phyloP scores from a whole-genome alignment of 805 yeast species.

The Lipomyces orientalis region DNA sequence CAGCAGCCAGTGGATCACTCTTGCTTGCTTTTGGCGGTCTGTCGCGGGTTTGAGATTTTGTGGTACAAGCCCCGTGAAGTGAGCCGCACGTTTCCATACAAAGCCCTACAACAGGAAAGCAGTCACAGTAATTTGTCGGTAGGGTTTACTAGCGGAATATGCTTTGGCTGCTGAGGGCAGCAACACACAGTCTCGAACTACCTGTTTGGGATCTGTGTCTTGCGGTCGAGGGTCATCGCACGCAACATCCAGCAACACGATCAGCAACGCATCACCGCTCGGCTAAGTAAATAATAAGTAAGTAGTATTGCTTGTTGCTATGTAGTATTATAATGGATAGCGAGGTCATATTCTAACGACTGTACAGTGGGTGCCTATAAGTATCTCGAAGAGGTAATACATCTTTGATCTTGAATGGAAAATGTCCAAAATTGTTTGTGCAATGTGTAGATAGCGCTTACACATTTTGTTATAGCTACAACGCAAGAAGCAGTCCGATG shows the following conservation, averaged over 20 bases:
- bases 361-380: slow-evolving; percentile 97
- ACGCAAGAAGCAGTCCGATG: slow-evolving; percentile 99
- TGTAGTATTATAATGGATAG: not conserved
- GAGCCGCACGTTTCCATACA: too few relatives aligned
- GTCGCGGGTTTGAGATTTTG: too few relatives aligned
- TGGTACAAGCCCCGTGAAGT: too few relatives aligned
- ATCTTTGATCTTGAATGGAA: not conserved
- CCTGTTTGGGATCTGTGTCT: not conserved
- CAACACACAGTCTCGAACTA: too few relatives aligned
- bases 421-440: not conserved
- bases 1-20: too few relatives aligned
- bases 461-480: slow-evolving; percentile 56
- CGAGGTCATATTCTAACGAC: not conserved
- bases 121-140: not conserved
- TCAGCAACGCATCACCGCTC: not conserved
- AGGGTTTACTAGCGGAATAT: not conserved
- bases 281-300: slow-evolving; percentile 22
- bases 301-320: not conserved
- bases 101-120: not conserved
- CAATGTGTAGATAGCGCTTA: not conserved
- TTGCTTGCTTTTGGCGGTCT: too few relatives aligned
- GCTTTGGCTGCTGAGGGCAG: too few relatives aligned
- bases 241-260: not conserved
- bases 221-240: not conserved
- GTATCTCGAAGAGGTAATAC: slow-evolving; percentile 82